Evolutionary conservation across 345 rosid species (phyloP), one percentile per base, ranked within the genome.

Genomic region (Rhodamnia argentea): DNA sequence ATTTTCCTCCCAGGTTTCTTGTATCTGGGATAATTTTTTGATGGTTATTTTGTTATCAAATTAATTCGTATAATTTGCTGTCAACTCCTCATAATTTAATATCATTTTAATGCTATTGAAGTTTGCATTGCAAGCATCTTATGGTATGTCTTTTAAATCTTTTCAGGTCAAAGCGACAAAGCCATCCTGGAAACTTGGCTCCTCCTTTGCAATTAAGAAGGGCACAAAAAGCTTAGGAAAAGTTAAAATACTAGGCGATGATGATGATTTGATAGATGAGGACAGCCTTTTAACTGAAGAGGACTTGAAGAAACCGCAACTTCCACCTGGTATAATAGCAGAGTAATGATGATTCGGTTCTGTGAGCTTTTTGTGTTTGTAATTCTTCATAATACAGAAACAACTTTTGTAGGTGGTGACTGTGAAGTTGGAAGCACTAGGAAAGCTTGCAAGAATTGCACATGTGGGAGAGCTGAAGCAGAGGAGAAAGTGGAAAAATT

Each of bases 381-480:
- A 75, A 40, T 11, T 54, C 53, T 52, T 16, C 62, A 82, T 54
- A 53, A 55, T 47, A 24, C 26, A 50, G 27, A 26, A 32, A 53
- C 62, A 50, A 16, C 37, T 52, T 85, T 32, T 90, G 87, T 89
- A 97, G 98, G 83, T 84, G 95, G 93, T 37, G 99, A 95, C 88
- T 98, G 99, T 56, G 99, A 94, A 86, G 92, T 92, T 26, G 94
- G 94, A 86, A 91, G 92, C 93, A 91, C 97, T 18, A 94, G 94
- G 90, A 97, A 96, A 91, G 99, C 99, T 85, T 97, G 99, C 94
- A 96, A 94, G 91, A 97, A 94, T 89, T 97, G 99, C 54, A 92
- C 90, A 0, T 97, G 99, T 88, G 99, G 99, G n/a, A 94, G 99
- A 89, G 99, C 98, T 52, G 99, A 97, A 91, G 93, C 82, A 53